Evolutionary conservation across 192 early-diverging fungal genomes (phyloP), one percentile per base, ranked within the genome.

Genomic region (Umbelopsis sp.): DNA sequence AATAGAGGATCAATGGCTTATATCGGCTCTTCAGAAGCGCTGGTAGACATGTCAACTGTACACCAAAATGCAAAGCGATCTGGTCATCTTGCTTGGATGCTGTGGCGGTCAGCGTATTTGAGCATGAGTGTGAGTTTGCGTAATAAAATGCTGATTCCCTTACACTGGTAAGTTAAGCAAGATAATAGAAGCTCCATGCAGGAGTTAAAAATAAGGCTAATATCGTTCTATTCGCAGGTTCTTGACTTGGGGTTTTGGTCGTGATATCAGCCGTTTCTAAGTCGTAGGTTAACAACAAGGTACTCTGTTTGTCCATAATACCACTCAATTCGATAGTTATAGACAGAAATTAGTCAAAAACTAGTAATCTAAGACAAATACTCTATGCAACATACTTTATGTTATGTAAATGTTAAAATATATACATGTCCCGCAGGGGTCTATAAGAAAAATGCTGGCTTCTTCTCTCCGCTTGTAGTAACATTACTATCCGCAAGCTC

Each of bases 51-150:
- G 82, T 79, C 84, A 51, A 44, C 78, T 30, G 73, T 86, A 27
- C 80, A 81, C 45, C 66, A 80, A 27, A 69, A 78, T 12, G 83
- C 83, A 3, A 87, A 81, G 27, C 80, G 85, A 45, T 74, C 76
- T 0, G 87, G 87, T 0, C 71, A 53, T 4, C 52, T 86, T 21
- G 86, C 87, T 10, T 89, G 87, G 87, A 46, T 88, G 46, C 81
- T 91, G 48, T 94, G 92, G 92, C 74, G 92, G 51, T 88, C 86
- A 1, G 85, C 90, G 10, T 94, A 94, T 73, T 70, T 92, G 33
- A 89, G 83, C 4, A 88, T 88, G 87, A 85, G 79, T 49, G 89
- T 92, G 44, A 85, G 80, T 9, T 33, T 80, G 9, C 68, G 89
- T 49, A 94, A 94, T 81, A 92, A 88, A 79, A 80, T 91, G 78